Conservation (phyloP, 75 land plant species). For the Picea glauca region DNA sequence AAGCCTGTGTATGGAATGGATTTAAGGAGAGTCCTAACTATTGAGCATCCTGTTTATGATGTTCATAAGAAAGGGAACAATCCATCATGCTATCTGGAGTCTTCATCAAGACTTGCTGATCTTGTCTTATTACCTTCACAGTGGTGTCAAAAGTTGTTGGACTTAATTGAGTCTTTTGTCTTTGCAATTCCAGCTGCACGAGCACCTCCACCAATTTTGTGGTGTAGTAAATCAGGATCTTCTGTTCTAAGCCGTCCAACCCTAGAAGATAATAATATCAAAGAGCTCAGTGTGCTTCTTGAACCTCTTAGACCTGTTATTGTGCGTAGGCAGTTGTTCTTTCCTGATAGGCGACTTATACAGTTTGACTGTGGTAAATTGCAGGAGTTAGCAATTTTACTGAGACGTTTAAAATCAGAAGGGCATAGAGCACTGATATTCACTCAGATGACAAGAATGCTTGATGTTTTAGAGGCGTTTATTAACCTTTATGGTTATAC, state of each 20-base stretch:
- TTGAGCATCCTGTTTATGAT: constrained; percentile 74
- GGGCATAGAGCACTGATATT: constrained; percentile 98
- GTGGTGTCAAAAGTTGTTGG: constrained; percentile 60
- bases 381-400: constrained; percentile 82
- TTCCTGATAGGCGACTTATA: constrained; percentile 94
- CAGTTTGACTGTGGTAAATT: constrained; percentile 99
- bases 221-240: constrained; percentile 66
- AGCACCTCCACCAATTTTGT: constrained; percentile 71
- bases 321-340: constrained; percentile 86
- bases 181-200: constrained; percentile 99
- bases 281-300: constrained; percentile 41
- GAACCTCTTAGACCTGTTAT: constrained; percentile 81
- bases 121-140: constrained; percentile 68
- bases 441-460: constrained; percentile 99
- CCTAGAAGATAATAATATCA: constrained; percentile 29
- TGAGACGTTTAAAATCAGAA: constrained; percentile 80
- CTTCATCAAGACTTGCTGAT: constrained; percentile 62
- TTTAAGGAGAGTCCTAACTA: constrained; percentile 49
- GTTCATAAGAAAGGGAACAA: constrained; percentile 45
- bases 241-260: constrained; percentile 33
- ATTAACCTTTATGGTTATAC: constrained; percentile 98
- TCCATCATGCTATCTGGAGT: constrained; percentile 45
- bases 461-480: constrained; percentile 94
- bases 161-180: constrained; percentile 69
- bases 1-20: constrained; percentile 69